A percentile compares a stretch with the other conserved stretches of the same genome.
These are phyloP conservation scores for Gyrodon lividus DNA, from an alignment of 768 basidiomycete genomes.

Conservation along the genomic window DNA sequence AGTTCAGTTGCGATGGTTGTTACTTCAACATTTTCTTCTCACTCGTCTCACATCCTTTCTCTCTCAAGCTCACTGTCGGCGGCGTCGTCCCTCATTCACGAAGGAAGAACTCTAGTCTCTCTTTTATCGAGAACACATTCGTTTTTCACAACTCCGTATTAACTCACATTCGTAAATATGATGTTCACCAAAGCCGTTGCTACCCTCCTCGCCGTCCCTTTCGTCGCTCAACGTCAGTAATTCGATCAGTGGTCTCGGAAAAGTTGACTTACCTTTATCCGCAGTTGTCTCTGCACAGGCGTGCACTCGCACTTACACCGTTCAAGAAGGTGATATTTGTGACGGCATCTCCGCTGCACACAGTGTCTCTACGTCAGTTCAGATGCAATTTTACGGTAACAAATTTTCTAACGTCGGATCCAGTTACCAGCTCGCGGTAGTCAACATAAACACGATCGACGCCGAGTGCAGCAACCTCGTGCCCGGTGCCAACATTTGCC, in stretches of 20 bases:
- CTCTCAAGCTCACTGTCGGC: background rate
- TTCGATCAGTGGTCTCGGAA: background rate
- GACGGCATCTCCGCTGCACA: slow-evolving; percentile 67
- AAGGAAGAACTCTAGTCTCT: slow-evolving; percentile 5
- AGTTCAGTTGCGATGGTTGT: background rate
- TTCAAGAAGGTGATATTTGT: slow-evolving; percentile 62
- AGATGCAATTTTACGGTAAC: background rate
- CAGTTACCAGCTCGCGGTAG: slow-evolving; percentile 72
- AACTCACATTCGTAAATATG: slow-evolving; percentile 29
- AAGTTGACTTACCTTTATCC: slow-evolving; percentile 5
- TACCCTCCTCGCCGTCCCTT: slow-evolving; percentile 45
- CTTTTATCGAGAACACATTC: slow-evolving; percentile 17
- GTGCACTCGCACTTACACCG: slow-evolving; percentile 63
- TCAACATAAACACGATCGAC: slow-evolving; percentile 55
- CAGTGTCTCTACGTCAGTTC: slow-evolving; percentile 60
- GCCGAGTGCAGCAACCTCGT: slow-evolving; percentile 56
- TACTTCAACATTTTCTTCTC: slow-evolving; percentile 1
- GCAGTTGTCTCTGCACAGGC: slow-evolving; percentile 27
- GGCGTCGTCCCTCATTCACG: slow-evolving; percentile 2
- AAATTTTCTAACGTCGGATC: background rate
- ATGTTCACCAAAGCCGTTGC: slow-evolving; percentile 41
- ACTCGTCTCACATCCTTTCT: background rate
- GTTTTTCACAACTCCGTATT: slow-evolving; percentile 17
- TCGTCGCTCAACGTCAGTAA: slow-evolving; percentile 45
- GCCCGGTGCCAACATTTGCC: slow-evolving; percentile 53